phyloP scores from a whole-genome alignment of 2,329 filamentous ascomycete genomes.

The Xylariaceae sp. region DNA sequence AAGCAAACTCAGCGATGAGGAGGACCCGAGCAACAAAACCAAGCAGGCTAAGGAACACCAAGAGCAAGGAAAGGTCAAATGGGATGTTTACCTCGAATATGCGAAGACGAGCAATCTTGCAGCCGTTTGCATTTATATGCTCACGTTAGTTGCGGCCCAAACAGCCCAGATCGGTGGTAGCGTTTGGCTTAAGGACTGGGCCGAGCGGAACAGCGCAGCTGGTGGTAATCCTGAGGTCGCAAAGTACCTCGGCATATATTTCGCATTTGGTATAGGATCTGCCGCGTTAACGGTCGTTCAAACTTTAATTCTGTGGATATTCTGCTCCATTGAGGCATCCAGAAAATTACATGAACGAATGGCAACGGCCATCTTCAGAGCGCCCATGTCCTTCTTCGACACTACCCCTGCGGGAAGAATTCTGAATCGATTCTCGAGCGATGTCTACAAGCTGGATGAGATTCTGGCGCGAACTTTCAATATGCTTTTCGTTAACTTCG shows the following conservation, averaged over 20 bases:
- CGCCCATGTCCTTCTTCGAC: slow-evolving; percentile 98
- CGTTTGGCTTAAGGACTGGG: slow-evolving; percentile 92
- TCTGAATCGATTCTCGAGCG: slow-evolving; percentile 89
- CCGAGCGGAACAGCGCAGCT: slow-evolving; percentile 65
- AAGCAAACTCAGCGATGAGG: slow-evolving; percentile 80
- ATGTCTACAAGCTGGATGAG: slow-evolving; percentile 81
- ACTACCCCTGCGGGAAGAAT: slow-evolving; percentile 95
- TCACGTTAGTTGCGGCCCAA: slow-evolving; percentile 73
- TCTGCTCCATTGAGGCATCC: slow-evolving; percentile 98
- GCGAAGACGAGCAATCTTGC: slow-evolving; percentile 87
- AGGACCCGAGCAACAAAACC: slow-evolving; percentile 67
- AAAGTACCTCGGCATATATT: slow-evolving; percentile 92
- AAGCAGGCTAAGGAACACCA: slow-evolving; percentile 81
- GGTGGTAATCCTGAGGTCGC: slow-evolving; percentile 70
- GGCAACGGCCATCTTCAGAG: slow-evolving; percentile 95
- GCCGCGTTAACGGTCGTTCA: slow-evolving; percentile 82
- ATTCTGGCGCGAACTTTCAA: slow-evolving; percentile 95
- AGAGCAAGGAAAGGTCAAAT: slow-evolving; percentile 97
- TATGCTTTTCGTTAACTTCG: slow-evolving; percentile 80
- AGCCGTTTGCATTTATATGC: slow-evolving; percentile 75
- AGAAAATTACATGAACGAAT: slow-evolving; percentile 95
- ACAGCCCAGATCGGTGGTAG: slow-evolving; percentile 75
- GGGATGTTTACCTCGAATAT: slow-evolving; percentile 90
- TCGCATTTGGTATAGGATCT: slow-evolving; percentile 85
- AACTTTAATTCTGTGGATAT: slow-evolving; percentile 96